These are phyloP conservation scores for Fusarium bulbicola DNA, from an alignment of 2,329 filamentous ascomycete genomes.

Conservation along the genomic window DNA sequence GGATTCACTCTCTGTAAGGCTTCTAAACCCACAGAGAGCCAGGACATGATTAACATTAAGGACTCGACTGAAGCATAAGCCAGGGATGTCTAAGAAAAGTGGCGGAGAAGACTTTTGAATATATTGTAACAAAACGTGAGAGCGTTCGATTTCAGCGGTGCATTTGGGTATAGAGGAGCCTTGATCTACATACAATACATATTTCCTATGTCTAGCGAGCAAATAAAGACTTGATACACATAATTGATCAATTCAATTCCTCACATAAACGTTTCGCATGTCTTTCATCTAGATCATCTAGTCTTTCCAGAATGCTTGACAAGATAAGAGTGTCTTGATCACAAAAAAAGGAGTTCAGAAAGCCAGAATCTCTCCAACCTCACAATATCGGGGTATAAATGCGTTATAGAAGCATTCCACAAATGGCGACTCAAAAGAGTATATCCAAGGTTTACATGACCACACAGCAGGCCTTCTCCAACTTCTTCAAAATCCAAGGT, in stretches of 20 bases:
- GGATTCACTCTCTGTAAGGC: constrained; percentile 45
- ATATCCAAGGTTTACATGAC: constrained; percentile 68
- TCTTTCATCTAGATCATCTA: constrained; percentile 14
- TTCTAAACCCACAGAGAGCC: constrained; percentile 11
- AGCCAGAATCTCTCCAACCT: constrained; percentile 3
- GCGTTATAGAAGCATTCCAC: constrained; percentile 5
- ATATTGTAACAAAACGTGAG: neutral
- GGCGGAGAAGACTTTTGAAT: neutral
- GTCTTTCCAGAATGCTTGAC: constrained; percentile 2
- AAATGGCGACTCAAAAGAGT: constrained; percentile 3
- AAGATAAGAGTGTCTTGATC: neutral
- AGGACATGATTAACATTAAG: constrained; percentile 4
- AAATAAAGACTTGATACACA: constrained; percentile 12
- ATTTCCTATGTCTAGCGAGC: neutral
- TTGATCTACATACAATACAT: neutral
- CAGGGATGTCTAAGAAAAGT: neutral
- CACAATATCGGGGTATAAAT: constrained; percentile 11
- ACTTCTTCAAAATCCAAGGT: constrained; percentile 67
- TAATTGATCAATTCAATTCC: constrained; percentile 15
- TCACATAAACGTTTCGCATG: neutral
- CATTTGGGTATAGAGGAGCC: neutral
- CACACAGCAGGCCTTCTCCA: constrained; percentile 76
- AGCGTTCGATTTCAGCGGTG: neutral
- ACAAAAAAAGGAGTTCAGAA: neutral
- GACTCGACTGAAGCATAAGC: neutral